These are phyloP conservation scores for Blastobotrys illinoisensis DNA, from an alignment of 1,139 yeast genomes.

Conservation along the genomic window DNA sequence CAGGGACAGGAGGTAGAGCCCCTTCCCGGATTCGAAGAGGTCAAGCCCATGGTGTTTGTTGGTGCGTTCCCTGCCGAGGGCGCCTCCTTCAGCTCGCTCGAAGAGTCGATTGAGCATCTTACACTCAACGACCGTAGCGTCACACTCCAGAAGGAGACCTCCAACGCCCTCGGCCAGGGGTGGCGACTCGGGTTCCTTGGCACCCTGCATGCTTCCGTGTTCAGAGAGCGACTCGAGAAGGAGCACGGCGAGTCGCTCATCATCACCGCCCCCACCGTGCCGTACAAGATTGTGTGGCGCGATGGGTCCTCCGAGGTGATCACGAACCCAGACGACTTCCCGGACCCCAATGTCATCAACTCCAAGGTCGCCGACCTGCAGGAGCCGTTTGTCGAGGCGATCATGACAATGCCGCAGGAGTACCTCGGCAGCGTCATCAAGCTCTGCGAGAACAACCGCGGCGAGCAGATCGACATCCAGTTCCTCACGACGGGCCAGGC, in stretches of 20 bases:
- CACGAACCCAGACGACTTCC: slow-evolving; percentile 91
- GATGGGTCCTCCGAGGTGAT: slow-evolving; percentile 62
- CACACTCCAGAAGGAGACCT: slow-evolving; percentile 80
- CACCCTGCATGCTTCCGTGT: slow-evolving; percentile 90
- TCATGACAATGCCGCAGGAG: slow-evolving; percentile 88
- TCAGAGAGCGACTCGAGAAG: slow-evolving; percentile 81
- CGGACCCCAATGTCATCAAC: slow-evolving; percentile 42
- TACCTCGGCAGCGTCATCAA: slow-evolving; percentile 83
- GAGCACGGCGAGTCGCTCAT: slow-evolving; percentile 92
- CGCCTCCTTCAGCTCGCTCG: slow-evolving; percentile 78
- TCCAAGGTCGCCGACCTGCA: slow-evolving; percentile 51
- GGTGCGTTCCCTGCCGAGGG: slow-evolving; percentile 99
- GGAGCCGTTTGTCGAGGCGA: slow-evolving; percentile 89
- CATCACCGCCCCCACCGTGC: slow-evolving; percentile 94
- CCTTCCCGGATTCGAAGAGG: slow-evolving; percentile 91
- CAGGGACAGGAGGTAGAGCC: slow-evolving; percentile 66
- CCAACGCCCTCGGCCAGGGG: slow-evolving; percentile 93
- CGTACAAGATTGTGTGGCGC: slow-evolving; percentile 62
- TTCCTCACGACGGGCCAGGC: slow-evolving; percentile 81
- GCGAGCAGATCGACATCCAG: slow-evolving; percentile 72
- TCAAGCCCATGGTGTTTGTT: slow-evolving; percentile 96
- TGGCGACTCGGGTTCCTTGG: slow-evolving; percentile 97
- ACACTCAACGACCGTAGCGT: slow-evolving; percentile 91
- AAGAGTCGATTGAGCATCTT: slow-evolving; percentile 82
- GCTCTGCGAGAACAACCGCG: slow-evolving; percentile 78